Evolutionary conservation across 2,329 filamentous ascomycete species (phyloP), one percentile per base, ranked within the genome.

Genomic region (Fusarium udum): DNA sequence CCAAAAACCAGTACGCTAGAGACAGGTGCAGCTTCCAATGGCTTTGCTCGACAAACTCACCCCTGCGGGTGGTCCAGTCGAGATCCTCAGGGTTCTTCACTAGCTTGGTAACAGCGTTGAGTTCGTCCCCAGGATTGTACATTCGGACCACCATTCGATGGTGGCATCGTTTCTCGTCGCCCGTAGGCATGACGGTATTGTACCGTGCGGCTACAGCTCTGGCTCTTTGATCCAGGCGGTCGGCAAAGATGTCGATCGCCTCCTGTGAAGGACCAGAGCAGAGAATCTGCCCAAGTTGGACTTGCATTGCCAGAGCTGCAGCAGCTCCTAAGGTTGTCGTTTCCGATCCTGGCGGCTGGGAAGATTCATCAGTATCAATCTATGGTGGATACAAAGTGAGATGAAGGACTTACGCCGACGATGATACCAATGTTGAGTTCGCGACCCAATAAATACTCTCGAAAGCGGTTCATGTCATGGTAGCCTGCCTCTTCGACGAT

Each of bases 21-120:
- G 75, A 75, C 1, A 74, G 45, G 16, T 64, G 58, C 18, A 74
- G 16, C 24, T 43, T 69, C 74, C 74, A 76, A 13, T 37, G 12
- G 4, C 31, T 32, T 32, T 32, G 11, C 31, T 4, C 31, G 31
- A 32, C 31, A 4, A 32, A 32, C 31, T 32, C 31, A 4, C 31
- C 31, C 9, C 31, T 10, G 31, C 31, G 9, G 31, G 31, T 3
- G 31, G 26, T 7, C 26, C 26, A 28, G 26, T 28, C 26, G 7
- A 28, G 26, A 28, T 28, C 26, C 26, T 28, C 26, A 6, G 26
- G 6, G 26, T 28, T 28, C 26, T 28, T 28, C 26, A 28, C 26
- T 28, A 28, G 26, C 5, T 28, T 6, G 26, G 26, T 7, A 28
- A 28, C 26, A 28, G 26, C 26, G 26, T 28, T 28, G 6, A 28